Conservation (phyloP, 148 eudicot genomes). For the Hydrangea macrophylla region DNA sequence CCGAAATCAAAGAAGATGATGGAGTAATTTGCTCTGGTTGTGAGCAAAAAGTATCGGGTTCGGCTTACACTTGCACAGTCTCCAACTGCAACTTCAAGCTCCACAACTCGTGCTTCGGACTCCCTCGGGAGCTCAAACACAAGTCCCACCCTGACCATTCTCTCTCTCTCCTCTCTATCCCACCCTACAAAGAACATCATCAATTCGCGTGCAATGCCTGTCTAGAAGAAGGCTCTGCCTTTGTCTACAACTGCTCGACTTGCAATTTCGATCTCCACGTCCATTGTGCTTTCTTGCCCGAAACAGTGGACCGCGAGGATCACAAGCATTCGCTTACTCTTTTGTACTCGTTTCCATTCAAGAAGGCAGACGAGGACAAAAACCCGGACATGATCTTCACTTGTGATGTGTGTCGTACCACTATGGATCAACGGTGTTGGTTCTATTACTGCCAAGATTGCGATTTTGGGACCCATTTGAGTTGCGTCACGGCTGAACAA, state of each 20-base stretch:
- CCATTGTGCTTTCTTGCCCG: conserved; percentile 19
- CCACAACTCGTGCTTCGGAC: conserved; percentile 33
- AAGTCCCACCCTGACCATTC: conserved; percentile 40
- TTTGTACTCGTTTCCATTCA: conserved; percentile 9
- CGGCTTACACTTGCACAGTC: conserved; percentile 20
- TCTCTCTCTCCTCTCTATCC: conserved; percentile 24
- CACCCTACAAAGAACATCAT: conserved; percentile 16
- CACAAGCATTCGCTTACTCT: conserved; percentile 24
- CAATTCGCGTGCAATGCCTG: conserved; percentile 39
- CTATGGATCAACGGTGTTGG: too few species aligned
- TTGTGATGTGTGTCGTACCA: too few species aligned
- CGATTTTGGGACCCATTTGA: too few species aligned
- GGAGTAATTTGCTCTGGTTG: conserved; percentile 28
- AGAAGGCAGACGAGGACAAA: background rate
- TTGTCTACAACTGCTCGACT: conserved; percentile 27
- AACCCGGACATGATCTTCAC: too few species aligned
- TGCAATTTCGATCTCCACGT: conserved; percentile 38
- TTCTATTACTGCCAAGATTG: too few species aligned
- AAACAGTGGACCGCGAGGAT: conserved; percentile 9
- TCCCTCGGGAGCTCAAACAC: conserved; percentile 29
- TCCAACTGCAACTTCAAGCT: conserved; percentile 28
- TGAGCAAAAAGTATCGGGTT: conserved; percentile 18
- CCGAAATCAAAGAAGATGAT: conserved; percentile 10
- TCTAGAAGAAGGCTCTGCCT: conserved; percentile 14
- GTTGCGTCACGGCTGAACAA: too few species aligned